Conservation (phyloP, 495 filamentous ascomycete genomes). For the Elaphomyces granulatus region DNA sequence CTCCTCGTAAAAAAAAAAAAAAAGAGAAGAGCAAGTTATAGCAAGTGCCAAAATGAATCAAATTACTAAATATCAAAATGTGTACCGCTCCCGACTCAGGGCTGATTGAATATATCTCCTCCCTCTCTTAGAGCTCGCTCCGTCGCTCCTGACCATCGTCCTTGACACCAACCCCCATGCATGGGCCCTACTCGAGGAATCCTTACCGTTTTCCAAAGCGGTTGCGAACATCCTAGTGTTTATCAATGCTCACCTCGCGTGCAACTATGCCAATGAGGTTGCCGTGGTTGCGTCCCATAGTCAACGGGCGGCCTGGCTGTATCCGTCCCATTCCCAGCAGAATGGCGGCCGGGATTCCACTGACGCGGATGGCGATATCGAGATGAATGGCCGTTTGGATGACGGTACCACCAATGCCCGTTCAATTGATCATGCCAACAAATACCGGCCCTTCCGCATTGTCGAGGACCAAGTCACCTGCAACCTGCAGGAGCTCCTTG, state of each 20-base stretch:
- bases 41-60: too few species aligned
- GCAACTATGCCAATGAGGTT: constrained; percentile 82
- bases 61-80: too few species aligned
- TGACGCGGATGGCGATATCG: constrained; percentile 24
- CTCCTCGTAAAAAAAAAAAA: too few species aligned
- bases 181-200: constrained; percentile 64
- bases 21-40: too few species aligned
- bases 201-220: constrained; percentile 70
- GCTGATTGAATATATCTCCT: too few species aligned
- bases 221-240: constrained; percentile 89
- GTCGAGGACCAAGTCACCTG: constrained; percentile 64
- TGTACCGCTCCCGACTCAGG: too few species aligned
- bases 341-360: constrained; percentile 10
- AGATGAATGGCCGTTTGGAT: constrained; percentile 18
- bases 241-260: constrained; percentile 87
- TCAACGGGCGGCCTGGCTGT: constrained; percentile 75
- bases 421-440: constrained; percentile 50
- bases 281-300: constrained; percentile 84
- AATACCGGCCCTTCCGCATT: constrained; percentile 80
- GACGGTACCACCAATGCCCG: constrained; percentile 11
- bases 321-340: constrained; percentile 38
- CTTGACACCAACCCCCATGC: constrained; percentile 94
- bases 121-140: constrained; percentile 42
- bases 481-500: constrained; percentile 55
- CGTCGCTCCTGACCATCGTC: constrained; percentile 80